Evolutionary conservation across 129 eudicot genomes (phyloP).

Genomic region (Tagetes erecta): DNA sequence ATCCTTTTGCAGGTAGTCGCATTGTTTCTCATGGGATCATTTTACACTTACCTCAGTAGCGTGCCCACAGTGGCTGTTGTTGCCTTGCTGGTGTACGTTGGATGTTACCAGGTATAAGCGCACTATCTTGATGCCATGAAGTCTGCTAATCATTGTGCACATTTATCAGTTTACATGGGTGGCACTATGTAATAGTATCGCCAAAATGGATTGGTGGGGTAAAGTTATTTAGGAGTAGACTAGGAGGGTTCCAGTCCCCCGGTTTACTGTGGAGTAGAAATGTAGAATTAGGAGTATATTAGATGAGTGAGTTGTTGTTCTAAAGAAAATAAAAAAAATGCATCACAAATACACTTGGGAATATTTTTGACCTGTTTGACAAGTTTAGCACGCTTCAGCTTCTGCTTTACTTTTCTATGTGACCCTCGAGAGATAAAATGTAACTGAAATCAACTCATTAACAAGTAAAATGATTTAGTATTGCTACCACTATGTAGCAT

Average conservation of each 20-base stretch:
- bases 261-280: too few species aligned
- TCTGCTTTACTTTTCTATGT: not conserved
- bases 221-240: too few species aligned
- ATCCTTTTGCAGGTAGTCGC: slow-evolving; percentile 58
- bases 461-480: not conserved
- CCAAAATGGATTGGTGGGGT: not conserved
- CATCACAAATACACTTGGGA: not conserved
- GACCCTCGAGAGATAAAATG: not conserved
- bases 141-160: slow-evolving; percentile 12
- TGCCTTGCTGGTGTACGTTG: slow-evolving; percentile 85
- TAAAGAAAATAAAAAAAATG: not conserved
- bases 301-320: too few species aligned
- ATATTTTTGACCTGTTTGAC: not conserved
- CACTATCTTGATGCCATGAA: not conserved
- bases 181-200: not conserved
- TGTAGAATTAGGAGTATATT: too few species aligned
- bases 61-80: slow-evolving; percentile 76
- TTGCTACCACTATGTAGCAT: not conserved
- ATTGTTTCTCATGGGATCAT: slow-evolving; percentile 84
- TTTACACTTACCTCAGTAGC: slow-evolving; percentile 73
- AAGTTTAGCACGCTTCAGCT: not conserved
- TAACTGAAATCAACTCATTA: not conserved
- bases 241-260: too few species aligned
- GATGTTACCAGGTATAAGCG: slow-evolving; percentile 86
- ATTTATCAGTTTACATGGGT: not conserved